A percentile compares a stretch with the other conserved stretches of the same genome.
phyloP scores from a whole-genome alignment of 345 rosid species.

The Lepidium didymum region DNA sequence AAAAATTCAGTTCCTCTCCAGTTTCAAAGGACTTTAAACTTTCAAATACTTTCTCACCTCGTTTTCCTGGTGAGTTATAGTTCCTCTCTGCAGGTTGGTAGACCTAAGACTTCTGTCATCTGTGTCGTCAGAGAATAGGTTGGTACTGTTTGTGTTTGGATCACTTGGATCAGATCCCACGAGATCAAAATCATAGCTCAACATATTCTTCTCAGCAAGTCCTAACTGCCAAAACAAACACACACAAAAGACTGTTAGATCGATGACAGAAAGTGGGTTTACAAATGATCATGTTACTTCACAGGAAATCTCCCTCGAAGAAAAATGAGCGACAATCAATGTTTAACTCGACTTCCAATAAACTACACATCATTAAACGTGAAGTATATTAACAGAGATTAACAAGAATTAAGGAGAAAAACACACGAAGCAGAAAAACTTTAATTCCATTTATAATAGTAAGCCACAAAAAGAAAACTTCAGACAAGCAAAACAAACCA shows the following conservation, averaged over 20 bases:
- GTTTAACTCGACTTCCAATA: not conserved
- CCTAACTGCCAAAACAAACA: constrained; percentile 71
- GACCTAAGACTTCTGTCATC: constrained; percentile 73
- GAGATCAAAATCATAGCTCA: constrained; percentile 80
- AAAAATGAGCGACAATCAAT: not conserved
- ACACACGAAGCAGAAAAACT: not conserved
- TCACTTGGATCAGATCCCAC: constrained; percentile 91
- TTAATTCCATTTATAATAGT: not conserved
- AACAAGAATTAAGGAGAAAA: not conserved
- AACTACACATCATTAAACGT: not conserved
- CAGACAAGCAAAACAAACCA: constrained; percentile 33
- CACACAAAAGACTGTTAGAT: not conserved
- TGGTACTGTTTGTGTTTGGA: constrained; percentile 85
- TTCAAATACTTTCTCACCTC: constrained; percentile 53
- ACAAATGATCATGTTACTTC: not conserved
- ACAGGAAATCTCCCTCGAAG: not conserved
- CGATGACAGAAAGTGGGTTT: not conserved
- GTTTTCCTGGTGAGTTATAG: constrained; percentile 51
- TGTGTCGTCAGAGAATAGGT: constrained; percentile 88
- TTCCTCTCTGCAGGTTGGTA: constrained; percentile 48
- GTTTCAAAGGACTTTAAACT: constrained; percentile 1
- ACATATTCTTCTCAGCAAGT: constrained; percentile 80
- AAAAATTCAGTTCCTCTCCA: constrained; percentile 10
- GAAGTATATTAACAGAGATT: not conserved
- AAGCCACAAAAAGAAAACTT: not conserved